These are phyloP conservation scores for Carex kokanica DNA, from an alignment of 176 grass and related monocot genomes.

Conservation along the genomic window DNA sequence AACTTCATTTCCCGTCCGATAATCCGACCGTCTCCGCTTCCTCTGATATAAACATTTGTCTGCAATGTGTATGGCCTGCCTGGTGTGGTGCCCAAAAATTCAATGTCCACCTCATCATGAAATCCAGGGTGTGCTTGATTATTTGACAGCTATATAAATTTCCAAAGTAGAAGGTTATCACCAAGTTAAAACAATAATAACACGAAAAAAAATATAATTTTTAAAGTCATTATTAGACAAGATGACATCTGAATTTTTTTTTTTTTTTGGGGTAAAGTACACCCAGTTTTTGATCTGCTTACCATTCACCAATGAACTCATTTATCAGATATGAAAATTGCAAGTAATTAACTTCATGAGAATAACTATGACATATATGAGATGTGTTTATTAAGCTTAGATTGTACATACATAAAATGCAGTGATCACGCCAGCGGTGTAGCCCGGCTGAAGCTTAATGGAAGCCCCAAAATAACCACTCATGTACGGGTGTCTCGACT, in stretches of 20 bases:
- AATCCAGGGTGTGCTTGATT: slow-evolving; percentile 49
- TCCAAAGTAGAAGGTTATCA: neutral
- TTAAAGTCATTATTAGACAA: neutral
- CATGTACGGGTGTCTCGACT: slow-evolving; percentile 41
- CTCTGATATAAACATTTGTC: slow-evolving; percentile 64
- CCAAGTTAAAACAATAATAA: neutral
- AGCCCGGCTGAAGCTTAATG: slow-evolving; percentile 54
- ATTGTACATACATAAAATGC: slow-evolving; percentile 52
- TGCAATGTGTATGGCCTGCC: slow-evolving; percentile 59
- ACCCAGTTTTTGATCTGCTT: neutral
- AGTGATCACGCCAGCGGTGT: slow-evolving; percentile 75
- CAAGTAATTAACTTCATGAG: neutral
- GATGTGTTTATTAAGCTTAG: neutral
- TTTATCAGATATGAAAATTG: neutral
- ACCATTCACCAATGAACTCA: neutral
- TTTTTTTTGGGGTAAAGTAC: neutral
- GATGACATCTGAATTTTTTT: neutral
- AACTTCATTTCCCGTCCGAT: slow-evolving; percentile 67
- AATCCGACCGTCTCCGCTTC: slow-evolving; percentile 50
- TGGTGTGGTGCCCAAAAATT: slow-evolving; percentile 55
- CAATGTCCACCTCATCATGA: slow-evolving; percentile 75
- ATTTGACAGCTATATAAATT: slow-evolving; percentile 46
- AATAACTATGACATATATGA: neutral
- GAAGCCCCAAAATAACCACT: slow-evolving; percentile 57
- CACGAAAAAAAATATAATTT: neutral